A percentile compares a stretch with the other conserved stretches of the same genome.
phyloP scores from a whole-genome alignment of 371 early-diverging fungal species.

The Saksenaea vasiformis region DNA sequence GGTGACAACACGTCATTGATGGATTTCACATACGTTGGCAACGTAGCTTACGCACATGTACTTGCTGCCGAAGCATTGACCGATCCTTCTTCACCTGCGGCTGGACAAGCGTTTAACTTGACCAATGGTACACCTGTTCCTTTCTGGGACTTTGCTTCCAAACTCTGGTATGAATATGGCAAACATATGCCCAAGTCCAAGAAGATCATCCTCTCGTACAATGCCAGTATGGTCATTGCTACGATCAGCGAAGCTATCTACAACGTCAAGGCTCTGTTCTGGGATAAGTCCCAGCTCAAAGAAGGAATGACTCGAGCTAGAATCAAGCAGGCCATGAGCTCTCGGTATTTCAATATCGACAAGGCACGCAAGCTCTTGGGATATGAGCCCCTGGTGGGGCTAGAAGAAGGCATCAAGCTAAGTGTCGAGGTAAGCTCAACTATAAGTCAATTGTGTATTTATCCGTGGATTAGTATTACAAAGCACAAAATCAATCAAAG shows the following conservation, averaged over 20 bases:
- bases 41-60: conserved; percentile 89
- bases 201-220: conserved; percentile 50
- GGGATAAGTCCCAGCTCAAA: conserved; percentile 48
- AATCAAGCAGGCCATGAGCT: conserved; percentile 72
- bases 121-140: conserved; percentile 93
- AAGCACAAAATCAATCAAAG: conserved; percentile 11
- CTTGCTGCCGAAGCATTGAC: conserved; percentile 82
- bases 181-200: conserved; percentile 42
- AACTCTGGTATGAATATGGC: conserved; percentile 65
- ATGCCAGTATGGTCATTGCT: conserved; percentile 54
- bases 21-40: conserved; percentile 95
- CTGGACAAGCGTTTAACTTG: conserved; percentile 83
- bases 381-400: conserved; percentile 72
- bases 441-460: neutral
- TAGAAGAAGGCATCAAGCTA: conserved; percentile 72
- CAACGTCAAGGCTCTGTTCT: conserved; percentile 49
- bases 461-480: conserved; percentile 10
- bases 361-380: conserved; percentile 80
- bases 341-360: conserved; percentile 78
- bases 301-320: conserved; percentile 64
- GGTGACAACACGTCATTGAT: conserved; percentile 87
- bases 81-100: conserved; percentile 38
- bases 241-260: conserved; percentile 48
- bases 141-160: conserved; percentile 87
- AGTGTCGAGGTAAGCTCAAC: conserved; percentile 40